Conservation (phyloP, 768 basidiomycete species). For the Dacryopinax spathularia region DNA sequence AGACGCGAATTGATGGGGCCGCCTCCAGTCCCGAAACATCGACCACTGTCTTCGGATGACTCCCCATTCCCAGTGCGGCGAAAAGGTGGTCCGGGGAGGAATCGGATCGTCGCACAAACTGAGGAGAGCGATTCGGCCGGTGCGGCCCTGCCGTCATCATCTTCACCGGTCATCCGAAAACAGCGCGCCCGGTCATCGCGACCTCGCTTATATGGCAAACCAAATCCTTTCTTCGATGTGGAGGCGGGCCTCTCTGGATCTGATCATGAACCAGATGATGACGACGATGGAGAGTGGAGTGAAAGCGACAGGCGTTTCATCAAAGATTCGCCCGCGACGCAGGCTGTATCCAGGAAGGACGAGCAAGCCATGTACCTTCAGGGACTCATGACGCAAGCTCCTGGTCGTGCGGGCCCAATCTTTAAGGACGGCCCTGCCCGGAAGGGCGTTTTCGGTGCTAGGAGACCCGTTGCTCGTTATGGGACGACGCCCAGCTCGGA, state of each 20-base stretch:
- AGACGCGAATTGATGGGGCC: not conserved
- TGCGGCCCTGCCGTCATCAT: not conserved
- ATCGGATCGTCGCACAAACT: not conserved
- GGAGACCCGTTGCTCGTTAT: slow-evolving; percentile 25
- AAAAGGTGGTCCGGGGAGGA: not conserved
- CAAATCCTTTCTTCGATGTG: slow-evolving; percentile 38
- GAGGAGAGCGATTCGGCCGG: not conserved
- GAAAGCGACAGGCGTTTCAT: slow-evolving; percentile 59
- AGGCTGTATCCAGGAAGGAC: slow-evolving; percentile 56
- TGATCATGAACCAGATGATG: slow-evolving; percentile 54
- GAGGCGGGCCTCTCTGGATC: slow-evolving; percentile 72
- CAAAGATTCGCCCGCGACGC: slow-evolving; percentile 48
- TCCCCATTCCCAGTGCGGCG: not conserved
- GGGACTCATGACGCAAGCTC: slow-evolving; percentile 58
- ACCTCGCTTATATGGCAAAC: not conserved
- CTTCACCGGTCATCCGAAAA: slow-evolving; percentile 1
- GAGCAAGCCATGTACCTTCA: slow-evolving; percentile 55
- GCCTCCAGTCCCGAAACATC: not conserved
- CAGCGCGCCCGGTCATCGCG: not conserved
- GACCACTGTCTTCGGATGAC: not conserved
- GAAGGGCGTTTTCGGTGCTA: slow-evolving; percentile 10
- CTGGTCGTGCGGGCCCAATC: slow-evolving; percentile 32
- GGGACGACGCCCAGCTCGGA: slow-evolving; percentile 47
- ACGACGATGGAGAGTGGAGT: slow-evolving; percentile 39
- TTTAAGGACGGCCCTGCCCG: slow-evolving; percentile 43